Conservation (phyloP, 2,329 filamentous ascomycete genomes). For the Venturia pyrina region DNA sequence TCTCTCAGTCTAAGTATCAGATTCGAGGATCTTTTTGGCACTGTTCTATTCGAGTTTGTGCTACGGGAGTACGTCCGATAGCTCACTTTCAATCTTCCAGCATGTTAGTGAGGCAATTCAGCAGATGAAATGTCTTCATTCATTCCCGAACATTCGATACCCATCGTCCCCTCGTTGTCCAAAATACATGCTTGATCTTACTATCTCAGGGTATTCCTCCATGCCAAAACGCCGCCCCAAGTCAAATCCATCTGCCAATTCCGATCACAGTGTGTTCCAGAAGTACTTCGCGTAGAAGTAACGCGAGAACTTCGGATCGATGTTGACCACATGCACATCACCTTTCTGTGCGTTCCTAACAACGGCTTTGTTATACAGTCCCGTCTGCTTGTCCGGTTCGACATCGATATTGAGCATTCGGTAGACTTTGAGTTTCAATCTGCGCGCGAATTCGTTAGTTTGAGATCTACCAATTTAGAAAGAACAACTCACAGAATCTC, state of each 20-base stretch:
- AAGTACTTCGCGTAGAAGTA: slow-evolving; percentile 96
- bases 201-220: slow-evolving; percentile 20
- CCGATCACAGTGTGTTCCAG: slow-evolving; percentile 66
- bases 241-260: neutral
- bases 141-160: neutral
- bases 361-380: slow-evolving; percentile 76
- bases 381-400: slow-evolving; percentile 61
- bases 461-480: no score
- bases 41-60: no score
- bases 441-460: slow-evolving; percentile 20
- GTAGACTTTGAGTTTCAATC: slow-evolving; percentile 80
- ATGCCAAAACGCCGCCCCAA: slow-evolving; percentile 17
- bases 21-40: no score
- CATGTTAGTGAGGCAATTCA: neutral
- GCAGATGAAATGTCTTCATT: neutral
- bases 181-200: slow-evolving; percentile 16
- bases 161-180: neutral
- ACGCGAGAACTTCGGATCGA: slow-evolving; percentile 83
- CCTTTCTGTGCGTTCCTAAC: slow-evolving; percentile 78
- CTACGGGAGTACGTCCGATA: no score
- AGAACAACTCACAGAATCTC: slow-evolving; percentile 34
- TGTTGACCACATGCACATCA: slow-evolving; percentile 88
- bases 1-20: no score
- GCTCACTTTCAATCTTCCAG: neutral
- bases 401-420: slow-evolving; percentile 84